Evolutionary conservation across 2,329 filamentous ascomycete species (phyloP), one percentile per base, ranked within the genome.

Genomic region (Venturia asperata): DNA sequence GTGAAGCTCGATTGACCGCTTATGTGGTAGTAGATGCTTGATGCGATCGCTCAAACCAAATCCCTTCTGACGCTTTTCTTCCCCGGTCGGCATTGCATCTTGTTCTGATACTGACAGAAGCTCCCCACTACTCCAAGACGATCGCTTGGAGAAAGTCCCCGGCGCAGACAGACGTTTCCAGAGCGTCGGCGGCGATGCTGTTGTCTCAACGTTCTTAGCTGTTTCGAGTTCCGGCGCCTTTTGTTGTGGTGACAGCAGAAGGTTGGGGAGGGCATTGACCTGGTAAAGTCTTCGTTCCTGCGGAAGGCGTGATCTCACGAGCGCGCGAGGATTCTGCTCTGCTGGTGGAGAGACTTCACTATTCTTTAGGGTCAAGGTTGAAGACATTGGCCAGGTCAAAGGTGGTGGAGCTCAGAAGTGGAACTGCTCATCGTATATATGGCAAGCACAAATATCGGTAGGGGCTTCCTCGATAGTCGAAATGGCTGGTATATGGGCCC

Each of bases 151-250:
- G 17, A 58, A 34, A 19, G 11, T 15, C 15, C 49, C 30, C 30
- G 52, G 27, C 30, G 27, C 52, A 10, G 52, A 58, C 6, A 58
- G 24, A n/a, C 52, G 52, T 58, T 58, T 58, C 52, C 52, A 37
- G 6, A 19, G 30, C 10, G 2, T 39, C 30, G 27, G 17, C 10
- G 52, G 13, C n/a, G 52, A 13, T 37, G 27, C 19, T 21, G 17
- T 9, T 58, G 13, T 5, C 10, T 55, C 49, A 17, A 27, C 17
- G 5, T 55, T 24, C 24, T 55, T 58, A 27, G 9, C 7, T n/a
- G 27, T 5, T 5, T 58, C 52, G 21, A 34, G 6, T 11, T 34
- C 30, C 13, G 15, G 52, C 30, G 19, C 30, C 21, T 34, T 34
- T n/a, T 58, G 27, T 13, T 58, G 47, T 52, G 47, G 47, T 52